A percentile compares a stretch with the other conserved stretches of the same genome.
Evolutionary conservation across 306 rosid genomes (phyloP).

Genomic region (Alnus glutinosa): DNA sequence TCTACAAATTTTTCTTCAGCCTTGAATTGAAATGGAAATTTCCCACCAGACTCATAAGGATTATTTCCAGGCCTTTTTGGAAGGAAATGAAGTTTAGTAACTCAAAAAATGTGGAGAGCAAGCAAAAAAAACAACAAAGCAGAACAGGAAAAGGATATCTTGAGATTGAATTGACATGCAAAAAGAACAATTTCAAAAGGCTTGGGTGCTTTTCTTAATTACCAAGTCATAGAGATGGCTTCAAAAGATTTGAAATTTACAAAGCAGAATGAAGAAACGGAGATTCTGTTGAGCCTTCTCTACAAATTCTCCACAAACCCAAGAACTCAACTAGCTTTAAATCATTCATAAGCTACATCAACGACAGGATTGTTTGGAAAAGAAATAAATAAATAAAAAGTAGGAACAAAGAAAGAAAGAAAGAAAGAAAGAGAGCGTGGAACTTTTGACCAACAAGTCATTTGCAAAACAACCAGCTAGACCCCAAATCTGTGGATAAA

Average conservation of each 20-base stretch:
- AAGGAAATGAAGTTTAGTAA: conserved; percentile 29
- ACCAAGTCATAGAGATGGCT: conserved; percentile 46
- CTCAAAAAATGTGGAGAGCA: neutral
- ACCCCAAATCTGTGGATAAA: neutral
- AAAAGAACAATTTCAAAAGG: conserved; percentile 17
- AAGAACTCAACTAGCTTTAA: conserved; percentile 12
- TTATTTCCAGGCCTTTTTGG: conserved; percentile 26
- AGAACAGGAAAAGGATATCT: conserved; percentile 20
- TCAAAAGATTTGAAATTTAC: conserved; percentile 16
- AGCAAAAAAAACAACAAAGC: neutral
- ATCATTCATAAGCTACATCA: neutral
- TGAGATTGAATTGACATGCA: neutral
- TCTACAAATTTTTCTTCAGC: conserved; percentile 52
- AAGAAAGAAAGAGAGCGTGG: conserved; percentile 21
- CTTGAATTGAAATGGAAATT: conserved; percentile 55
- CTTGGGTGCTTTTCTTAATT: conserved; percentile 63
- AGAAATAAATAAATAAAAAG: neutral
- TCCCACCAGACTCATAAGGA: conserved; percentile 66
- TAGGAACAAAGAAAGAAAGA: neutral
- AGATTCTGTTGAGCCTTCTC: conserved; percentile 45
- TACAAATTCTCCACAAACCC: conserved; percentile 27
- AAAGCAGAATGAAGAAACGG: conserved; percentile 24
- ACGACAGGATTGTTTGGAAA: neutral
- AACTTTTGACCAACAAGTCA: conserved; percentile 28
- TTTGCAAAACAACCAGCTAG: conserved; percentile 5